Evolutionary conservation across 345 rosid species (phyloP), one percentile per base, ranked within the genome.

Genomic region (Fremontodendron californicum): DNA sequence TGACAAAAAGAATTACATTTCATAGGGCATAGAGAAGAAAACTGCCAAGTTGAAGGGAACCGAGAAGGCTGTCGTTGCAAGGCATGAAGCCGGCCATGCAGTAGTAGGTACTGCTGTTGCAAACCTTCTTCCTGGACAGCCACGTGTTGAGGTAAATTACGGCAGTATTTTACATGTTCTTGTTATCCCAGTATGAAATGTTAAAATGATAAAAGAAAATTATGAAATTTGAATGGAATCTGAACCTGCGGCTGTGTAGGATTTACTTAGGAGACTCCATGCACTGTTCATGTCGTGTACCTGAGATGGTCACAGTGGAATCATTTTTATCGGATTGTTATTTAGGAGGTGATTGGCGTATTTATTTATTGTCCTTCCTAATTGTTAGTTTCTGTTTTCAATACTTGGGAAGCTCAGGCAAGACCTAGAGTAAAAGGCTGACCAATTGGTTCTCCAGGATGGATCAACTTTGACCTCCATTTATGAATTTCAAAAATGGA

Each of bases 21-120:
- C 42, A 2, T 80, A 94, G 98, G 99, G 98, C 65, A 94, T 96
- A 80, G 98, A 96, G 88, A 96, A 96, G 90, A 96, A 96, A 87
- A 87, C 94, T 60, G 88, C 92, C 82, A 94, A 91, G 85, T 82
- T 96, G 81, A 87, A 91, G 75, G 97, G 97, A 68, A 81, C 78
- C 67, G 98, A 94, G 87, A 96, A 88, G 86, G 97, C 91, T 75
- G 99, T 94, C 40, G 97, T 94, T 79, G 98, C 99, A 75, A 92
- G 93, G 40, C 98, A 96, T 81, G 98, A 96, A 88, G 97, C 94
- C 71, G 99, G 99, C 11, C 99, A 96, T 84, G 99, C 98, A 4
- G 90, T 96, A n/a, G 97, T 96, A 37, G 94, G 97, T 80, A 92
- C 99, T 31, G 98, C 99, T 46, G 92, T 92, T 69, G 98, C 97